Evolutionary conservation across 352 stramenopile species (phyloP).

Genomic region (Globisporangium heterothallicum): DNA sequence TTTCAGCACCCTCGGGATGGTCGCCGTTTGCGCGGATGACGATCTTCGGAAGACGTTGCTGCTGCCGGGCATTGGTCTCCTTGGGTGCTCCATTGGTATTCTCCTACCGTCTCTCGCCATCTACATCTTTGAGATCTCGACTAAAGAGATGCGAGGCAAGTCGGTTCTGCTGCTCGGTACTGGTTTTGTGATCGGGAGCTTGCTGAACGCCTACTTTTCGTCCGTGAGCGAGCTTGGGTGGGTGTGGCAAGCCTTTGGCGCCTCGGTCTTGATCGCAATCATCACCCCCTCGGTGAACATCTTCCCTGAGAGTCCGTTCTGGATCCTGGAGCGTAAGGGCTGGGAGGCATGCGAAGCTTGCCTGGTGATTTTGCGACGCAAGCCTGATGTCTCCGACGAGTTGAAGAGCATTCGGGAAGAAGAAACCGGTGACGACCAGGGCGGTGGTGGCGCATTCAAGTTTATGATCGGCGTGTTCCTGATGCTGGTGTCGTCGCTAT

Average conservation of each 20-base stretch:
- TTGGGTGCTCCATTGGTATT: conserved; percentile 56
- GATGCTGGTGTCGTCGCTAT: conserved; percentile 62
- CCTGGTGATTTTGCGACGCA: conserved; percentile 59
- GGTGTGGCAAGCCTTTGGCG: conserved; percentile 72
- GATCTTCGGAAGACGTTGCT: conserved; percentile 38
- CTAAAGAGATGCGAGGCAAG: conserved; percentile 69
- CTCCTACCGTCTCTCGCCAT: conserved; percentile 61
- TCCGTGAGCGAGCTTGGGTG: conserved; percentile 59
- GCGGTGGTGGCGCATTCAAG: conserved; percentile 44
- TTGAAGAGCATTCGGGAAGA: conserved; percentile 66
- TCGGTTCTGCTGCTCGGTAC: conserved; percentile 58
- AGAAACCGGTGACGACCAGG: conserved; percentile 32
- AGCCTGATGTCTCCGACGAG: conserved; percentile 60
- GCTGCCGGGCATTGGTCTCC: conserved; percentile 49
- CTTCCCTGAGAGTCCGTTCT: conserved; percentile 76
- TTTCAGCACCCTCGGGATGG: conserved; percentile 61
- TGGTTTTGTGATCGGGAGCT: conserved; percentile 54
- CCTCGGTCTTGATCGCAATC: conserved; percentile 56
- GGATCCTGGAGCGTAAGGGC: conserved; percentile 62
- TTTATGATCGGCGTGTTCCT: conserved; percentile 55
- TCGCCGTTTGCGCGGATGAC: conserved; percentile 50
- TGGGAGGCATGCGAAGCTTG: conserved; percentile 64
- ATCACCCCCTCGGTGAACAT: conserved; percentile 67
- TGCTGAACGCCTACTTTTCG: conserved; percentile 48
- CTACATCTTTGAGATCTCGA: conserved; percentile 82